Base-by-base conservation (phyloP, 2,329 filamentous ascomycete genomes). In the Hymenoscyphus fructigenus region DNA sequence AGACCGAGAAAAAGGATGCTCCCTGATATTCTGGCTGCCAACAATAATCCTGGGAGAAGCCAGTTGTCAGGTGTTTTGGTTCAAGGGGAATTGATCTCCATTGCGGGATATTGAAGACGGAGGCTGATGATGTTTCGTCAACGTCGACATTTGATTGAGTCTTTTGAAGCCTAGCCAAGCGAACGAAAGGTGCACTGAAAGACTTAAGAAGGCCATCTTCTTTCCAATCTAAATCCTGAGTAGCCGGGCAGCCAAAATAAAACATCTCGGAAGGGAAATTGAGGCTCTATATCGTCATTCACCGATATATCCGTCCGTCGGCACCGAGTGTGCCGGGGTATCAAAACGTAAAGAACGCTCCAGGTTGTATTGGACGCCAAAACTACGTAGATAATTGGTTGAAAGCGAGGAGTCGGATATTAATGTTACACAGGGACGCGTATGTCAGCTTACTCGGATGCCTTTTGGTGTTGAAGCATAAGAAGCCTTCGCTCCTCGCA, bases 61-160 rank as follows among this genome's bases (percentile, higher is more conserved):
- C 83, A 0, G 83, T 84, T 7, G 76, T 76, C 4, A 87, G 74
- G 44, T 79, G 79, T n/a, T 78, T 73, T 57, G 76, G 78, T 20
- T 78, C 73, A 0, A 87, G 72, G 0, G 84, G 79, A 7, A 88
- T 78, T 5, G 82, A 84, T 57, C 86, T 80, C 86, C 86, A 89
- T 36, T 66, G 60, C 26, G 71, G 66, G 17, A 56, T 44, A 12
- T 38, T 17, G 6, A 57, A 38, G 29, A 41, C 26, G 0, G 60
- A 56, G 7, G 26, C 20, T 15, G 50, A 56, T 38, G 50, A 14
- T 20, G 29, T 17, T 57, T 32, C 23, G 20, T 38, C 32, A 7
- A 28, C 7, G 14, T 56, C 50, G 14, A 55, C 15, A 3, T 28
- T 17, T 4, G 32, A 6, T 15, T 55, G 47, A 3, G 14, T 28